A percentile compares a stretch with the other conserved stretches of the same genome.
phyloP scores from a whole-genome alignment of 1,284 basidiomycete genomes.

The Moesziomyces sp. region DNA sequence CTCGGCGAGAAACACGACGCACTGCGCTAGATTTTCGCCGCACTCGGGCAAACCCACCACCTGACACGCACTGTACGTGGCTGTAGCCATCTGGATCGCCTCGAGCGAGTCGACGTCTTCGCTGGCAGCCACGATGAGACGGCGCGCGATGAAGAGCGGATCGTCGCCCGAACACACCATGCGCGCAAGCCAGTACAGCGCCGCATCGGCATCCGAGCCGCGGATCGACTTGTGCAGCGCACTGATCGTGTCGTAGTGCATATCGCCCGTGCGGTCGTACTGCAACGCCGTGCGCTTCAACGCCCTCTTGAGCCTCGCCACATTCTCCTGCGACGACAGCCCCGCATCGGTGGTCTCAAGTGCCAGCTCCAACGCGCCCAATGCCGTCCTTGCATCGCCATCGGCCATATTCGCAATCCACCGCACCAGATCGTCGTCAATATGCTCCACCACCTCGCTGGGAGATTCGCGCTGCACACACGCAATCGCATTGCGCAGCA shows the following conservation, averaged over 20 bases:
- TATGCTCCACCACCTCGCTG: slow-evolving; percentile 56
- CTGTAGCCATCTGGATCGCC: slow-evolving; percentile 61
- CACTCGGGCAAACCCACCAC: slow-evolving; percentile 80
- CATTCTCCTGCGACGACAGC: slow-evolving; percentile 18
- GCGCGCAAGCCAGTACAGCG: slow-evolving; percentile 79
- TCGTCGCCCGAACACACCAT: slow-evolving; percentile 78
- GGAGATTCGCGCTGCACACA: slow-evolving; percentile 25
- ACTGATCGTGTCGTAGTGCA: slow-evolving; percentile 83
- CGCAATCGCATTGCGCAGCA: slow-evolving; percentile 45
- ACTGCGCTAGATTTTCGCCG: slow-evolving; percentile 75
- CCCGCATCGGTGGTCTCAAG: slow-evolving; percentile 45
- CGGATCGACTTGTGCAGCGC: slow-evolving; percentile 86
- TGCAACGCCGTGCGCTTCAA: slow-evolving; percentile 55
- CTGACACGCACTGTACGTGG: slow-evolving; percentile 67
- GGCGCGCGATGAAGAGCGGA: slow-evolving; percentile 82
- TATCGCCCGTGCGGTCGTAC: slow-evolving; percentile 66
- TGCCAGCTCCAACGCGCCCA: slow-evolving; percentile 59
- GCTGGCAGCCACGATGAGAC: slow-evolving; percentile 84
- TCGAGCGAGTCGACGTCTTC: slow-evolving; percentile 88
- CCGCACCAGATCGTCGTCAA: slow-evolving; percentile 45
- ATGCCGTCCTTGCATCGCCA: slow-evolving; percentile 60
- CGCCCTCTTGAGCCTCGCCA: slow-evolving; percentile 41
- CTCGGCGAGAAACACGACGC: slow-evolving; percentile 83
- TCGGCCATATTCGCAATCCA: slow-evolving; percentile 64
- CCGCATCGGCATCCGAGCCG: slow-evolving; percentile 81